Evolutionary conservation across 2,329 filamentous ascomycete species (phyloP).

Genomic region (Aspergillus tanneri): DNA sequence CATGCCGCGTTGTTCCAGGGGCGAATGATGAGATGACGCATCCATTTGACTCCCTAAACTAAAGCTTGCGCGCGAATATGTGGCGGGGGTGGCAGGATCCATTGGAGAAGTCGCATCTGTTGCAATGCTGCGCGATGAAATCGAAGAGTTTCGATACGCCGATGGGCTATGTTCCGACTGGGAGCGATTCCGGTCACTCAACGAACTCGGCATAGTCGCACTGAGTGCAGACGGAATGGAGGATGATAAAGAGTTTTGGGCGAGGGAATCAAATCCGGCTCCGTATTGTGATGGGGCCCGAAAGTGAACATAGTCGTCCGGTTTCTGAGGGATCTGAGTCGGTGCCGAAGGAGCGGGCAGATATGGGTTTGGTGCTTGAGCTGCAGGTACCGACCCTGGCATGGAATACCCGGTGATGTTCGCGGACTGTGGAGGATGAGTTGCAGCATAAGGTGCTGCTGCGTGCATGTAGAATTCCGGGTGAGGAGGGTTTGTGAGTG

Average conservation of each 20-base stretch:
- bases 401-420: conserved; percentile 38
- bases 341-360: conserved; percentile 34
- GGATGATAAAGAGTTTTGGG: conserved; percentile 34
- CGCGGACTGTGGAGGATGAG: conserved; percentile 36
- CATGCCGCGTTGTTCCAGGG: conserved; percentile 35
- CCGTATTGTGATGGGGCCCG: conserved; percentile 33
- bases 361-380: conserved; percentile 39
- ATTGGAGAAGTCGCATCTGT: conserved; percentile 41
- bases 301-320: conserved; percentile 40
- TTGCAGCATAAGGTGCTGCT: conserved; percentile 30
- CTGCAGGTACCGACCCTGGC: conserved; percentile 32
- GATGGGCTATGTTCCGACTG: conserved; percentile 37
- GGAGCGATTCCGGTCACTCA: conserved; percentile 39
- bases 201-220: conserved; percentile 30
- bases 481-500: conserved; percentile 34
- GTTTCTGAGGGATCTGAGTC: conserved; percentile 33
- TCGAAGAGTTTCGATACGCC: conserved; percentile 42
- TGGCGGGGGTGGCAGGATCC: conserved; percentile 37
- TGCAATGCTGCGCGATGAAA: conserved; percentile 39
- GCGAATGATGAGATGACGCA: conserved; percentile 23
- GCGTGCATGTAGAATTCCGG: conserved; percentile 41
- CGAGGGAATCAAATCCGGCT: conserved; percentile 36
- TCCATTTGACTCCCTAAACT: conserved; percentile 37
- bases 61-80: conserved; percentile 41
- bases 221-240: conserved; percentile 35